Evolutionary conservation across 345 rosid species (phyloP), one percentile per base, ranked within the genome.

Genomic region (Leavenworthia alabamica): DNA sequence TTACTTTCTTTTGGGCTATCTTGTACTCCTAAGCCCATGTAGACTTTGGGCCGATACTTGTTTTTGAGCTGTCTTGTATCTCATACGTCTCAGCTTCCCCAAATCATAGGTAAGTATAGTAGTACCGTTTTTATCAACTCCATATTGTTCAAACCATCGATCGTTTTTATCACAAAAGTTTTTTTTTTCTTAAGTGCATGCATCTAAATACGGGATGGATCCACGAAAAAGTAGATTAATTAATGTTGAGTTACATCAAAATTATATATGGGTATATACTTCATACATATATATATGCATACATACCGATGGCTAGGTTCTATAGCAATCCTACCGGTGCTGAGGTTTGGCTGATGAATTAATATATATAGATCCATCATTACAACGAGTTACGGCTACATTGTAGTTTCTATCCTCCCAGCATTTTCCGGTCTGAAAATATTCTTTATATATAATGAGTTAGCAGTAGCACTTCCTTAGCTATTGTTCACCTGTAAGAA

Each of bases 191-290:
- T 16, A 59, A 59, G 45, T 59, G 46, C 66, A 53, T 54, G 73
- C 68, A 69, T 61, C 53, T 42, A 42, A 35, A 36, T 46, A 27
- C 45, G 43, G 35, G 14, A 43, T 51, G 13, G 20, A 33, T 60
- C 47, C 56, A 53, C 26, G 11, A 24, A 28, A 42, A 26, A 55
- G 27, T 40, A 61, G 48, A 66, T 46, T 33, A 55, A 69, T 17
- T 26, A 54, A 70, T 13, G 57, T 45, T 37, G 48, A 26, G 20
- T 70, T 46, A 28, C 60, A 53, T 70, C 67, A 68, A 68, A 60
- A 52, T 9, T 52, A 68, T 60, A 59, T 7, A 5, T 19, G 28
- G 14, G 43, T 20, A 60, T 17, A 42, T 47, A 8, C 40, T 54
- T 39, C 14, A 15, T 60, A 31, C 19, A 26, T 16, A 54, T 8